Evolutionary conservation across 768 basidiomycete species (phyloP).

Genomic region (Russula abietina): DNA sequence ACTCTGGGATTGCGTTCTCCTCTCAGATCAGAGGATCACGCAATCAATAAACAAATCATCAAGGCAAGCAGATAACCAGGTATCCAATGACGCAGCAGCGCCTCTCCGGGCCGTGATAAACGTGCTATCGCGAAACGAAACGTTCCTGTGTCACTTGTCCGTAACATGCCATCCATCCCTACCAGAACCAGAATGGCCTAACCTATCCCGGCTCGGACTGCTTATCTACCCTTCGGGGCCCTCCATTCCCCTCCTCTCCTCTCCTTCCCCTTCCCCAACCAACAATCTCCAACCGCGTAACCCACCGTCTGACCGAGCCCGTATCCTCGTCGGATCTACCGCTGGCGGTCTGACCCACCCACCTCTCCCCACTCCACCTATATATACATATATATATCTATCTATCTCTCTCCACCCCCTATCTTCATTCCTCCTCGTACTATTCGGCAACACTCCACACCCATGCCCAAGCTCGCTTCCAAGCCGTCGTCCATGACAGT

Average conservation of each 20-base stretch:
- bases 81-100: neutral
- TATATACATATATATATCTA: neutral
- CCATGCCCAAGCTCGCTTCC: constrained; percentile 17
- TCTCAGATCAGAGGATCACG: neutral
- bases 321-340: constrained; percentile 22
- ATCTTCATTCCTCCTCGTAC: neutral
- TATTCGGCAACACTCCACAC: neutral
- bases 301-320: neutral
- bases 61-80: neutral
- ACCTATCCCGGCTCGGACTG: neutral
- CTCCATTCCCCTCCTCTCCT: neutral
- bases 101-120: neutral
- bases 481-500: neutral
- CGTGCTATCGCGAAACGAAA: neutral
- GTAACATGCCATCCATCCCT: neutral
- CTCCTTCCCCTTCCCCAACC: neutral
- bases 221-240: neutral
- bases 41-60: no score
- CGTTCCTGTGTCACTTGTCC: neutral
- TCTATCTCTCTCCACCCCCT: neutral
- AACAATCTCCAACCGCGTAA: neutral
- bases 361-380: no score
- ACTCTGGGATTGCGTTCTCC: neutral
- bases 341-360: constrained; percentile 16
- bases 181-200: constrained; percentile 7